Base-by-base conservation (phyloP, 129 eudicot genomes). In the Deinandra increscens region DNA sequence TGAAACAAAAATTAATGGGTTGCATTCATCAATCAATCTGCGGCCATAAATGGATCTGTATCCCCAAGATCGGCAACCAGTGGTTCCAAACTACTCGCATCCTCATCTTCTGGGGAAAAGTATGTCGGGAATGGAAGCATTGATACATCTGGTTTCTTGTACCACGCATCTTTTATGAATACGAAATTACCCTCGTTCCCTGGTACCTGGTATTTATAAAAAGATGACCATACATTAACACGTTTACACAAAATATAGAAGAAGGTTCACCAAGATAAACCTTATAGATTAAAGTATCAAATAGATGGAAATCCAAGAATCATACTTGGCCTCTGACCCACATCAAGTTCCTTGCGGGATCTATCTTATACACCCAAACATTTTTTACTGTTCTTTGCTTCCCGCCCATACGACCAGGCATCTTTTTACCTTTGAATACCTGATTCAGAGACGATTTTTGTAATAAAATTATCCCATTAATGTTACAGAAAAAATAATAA, bases 371-470 rank as follows among this genome's bases (percentile, higher is more conserved):
- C 15, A 93, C 83, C 98, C 98, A 93, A n/a, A 93, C 95, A 74
- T 85, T 93, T 76, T 93, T 89, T 3, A 87, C 92, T n/a, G 98
- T 93, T 64, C 84, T 74, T 62, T 93, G 98, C 60, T 79, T 79
- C 62, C 87, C 90, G 63, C 98, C 97, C 98, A 93, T 93, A 70
- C 89, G 97, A 42, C 98, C 98, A 68, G 98, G 92, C 98, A 93
- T 93, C 90, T 93, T 89, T 80, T 64, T 93, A 61, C 90, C 92
- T 82, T 85, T 89, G 51, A 93, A 89, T 5, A 93, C 99, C 99
- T 93, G 76, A 76, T 56, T n/a, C 11, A 55, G 7, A 38, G 49
- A 56, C 17, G 59, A 60, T 56, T 17, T 15, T 20, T 12, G 4
- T 36, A 0, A 41, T 39, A n/a, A 19, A 43, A 63, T 48, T 33